Base-by-base conservation (phyloP, 352 stramenopile genomes). In the Pythium brachiatum region DNA sequence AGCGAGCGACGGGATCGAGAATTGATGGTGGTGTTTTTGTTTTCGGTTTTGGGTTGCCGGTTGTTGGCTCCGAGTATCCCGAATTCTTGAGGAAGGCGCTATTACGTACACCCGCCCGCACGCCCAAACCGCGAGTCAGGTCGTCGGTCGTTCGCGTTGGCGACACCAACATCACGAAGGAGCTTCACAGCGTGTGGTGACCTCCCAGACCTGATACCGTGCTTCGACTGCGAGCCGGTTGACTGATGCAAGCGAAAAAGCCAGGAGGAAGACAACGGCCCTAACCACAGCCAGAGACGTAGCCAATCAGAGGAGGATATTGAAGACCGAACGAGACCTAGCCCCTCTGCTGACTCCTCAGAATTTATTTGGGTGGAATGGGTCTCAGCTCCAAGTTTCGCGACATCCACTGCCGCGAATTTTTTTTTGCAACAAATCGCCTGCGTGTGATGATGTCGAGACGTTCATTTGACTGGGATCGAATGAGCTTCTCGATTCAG, bases 301-400 rank as follows among this genome's bases (percentile, higher is more conserved):
- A 52, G 44, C 44, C 44, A 52, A 52, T 52, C 44, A 52, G 21
- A 52, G 13, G 44, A 52, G 44, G 21, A 52, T 32, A 52, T 27
- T 52, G 44, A 52, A 52, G 44, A 5, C 7, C 7, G 38, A 44
- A 23, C 6, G 3, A 44, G 38, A 44, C 44, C 44, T 52, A 52
- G 3, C 21, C 44, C 44, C 15, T 23, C 5, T 21, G 11, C 15
- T 44, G 38, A 44, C 38, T 15, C 23, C 38, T 44, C 38, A 44
- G 38, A 44, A 23, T n/a, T 23, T 44, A n/a, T 44, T 13, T 44
- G 38, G 16, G 8, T 16, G 7, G 38, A 41, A 41, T n/a, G n/a
- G n/a, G n/a, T n/a, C n/a, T n/a, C n/a, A n/a, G n/a, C n/a, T n/a
- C n/a, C n/a, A n/a, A n/a, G n/a, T n/a, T n/a, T n/a, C n/a, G n/a